These are phyloP conservation scores for Tuber calosporum DNA, from an alignment of 495 filamentous ascomycete species.

Conservation along the genomic window DNA sequence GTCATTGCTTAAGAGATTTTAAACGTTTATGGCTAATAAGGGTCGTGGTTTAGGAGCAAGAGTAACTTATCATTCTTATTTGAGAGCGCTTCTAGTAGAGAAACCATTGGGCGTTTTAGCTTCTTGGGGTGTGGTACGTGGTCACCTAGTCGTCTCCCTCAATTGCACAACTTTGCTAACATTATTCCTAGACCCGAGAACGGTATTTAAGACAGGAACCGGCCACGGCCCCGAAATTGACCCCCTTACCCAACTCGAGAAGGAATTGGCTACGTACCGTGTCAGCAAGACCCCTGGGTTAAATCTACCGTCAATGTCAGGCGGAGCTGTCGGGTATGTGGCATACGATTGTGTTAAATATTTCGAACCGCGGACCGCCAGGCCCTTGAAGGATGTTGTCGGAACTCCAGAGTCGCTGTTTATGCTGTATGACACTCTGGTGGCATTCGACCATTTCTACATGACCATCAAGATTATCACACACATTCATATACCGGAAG, in stretches of 20 bases:
- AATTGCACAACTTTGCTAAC: conserved; percentile 11
- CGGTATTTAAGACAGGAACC: conserved; percentile 78
- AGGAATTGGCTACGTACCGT: conserved; percentile 66
- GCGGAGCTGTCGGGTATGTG: conserved; percentile 91
- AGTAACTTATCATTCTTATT: conserved; percentile 74
- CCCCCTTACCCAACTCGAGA: conserved; percentile 72
- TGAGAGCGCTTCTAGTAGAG: conserved; percentile 84
- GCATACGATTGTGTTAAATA: conserved; percentile 96
- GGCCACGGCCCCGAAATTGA: conserved; percentile 77
- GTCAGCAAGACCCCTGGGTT: conserved; percentile 74
- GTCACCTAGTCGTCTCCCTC: neutral
- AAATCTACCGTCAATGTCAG: conserved; percentile 72
- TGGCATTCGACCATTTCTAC: conserved; percentile 93
- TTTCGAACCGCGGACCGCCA: conserved; percentile 87
- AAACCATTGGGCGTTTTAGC: conserved; percentile 86
- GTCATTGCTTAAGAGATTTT: conserved; percentile 38
- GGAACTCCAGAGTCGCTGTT: conserved; percentile 87
- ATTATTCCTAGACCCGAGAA: conserved; percentile 58
- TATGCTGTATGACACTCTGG: conserved; percentile 94
- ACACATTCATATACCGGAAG: conserved; percentile 61
- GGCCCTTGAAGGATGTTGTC: conserved; percentile 78
- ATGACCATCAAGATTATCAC: conserved; percentile 86
- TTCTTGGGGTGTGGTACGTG: conserved; percentile 77
- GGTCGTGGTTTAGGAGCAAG: conserved; percentile 45
- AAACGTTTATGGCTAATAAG: conserved; percentile 9